Evolutionary conservation across 805 yeast genomes (phyloP), one percentile per base, ranked within the genome.

Genomic region (Kregervanrija fluxuum): DNA sequence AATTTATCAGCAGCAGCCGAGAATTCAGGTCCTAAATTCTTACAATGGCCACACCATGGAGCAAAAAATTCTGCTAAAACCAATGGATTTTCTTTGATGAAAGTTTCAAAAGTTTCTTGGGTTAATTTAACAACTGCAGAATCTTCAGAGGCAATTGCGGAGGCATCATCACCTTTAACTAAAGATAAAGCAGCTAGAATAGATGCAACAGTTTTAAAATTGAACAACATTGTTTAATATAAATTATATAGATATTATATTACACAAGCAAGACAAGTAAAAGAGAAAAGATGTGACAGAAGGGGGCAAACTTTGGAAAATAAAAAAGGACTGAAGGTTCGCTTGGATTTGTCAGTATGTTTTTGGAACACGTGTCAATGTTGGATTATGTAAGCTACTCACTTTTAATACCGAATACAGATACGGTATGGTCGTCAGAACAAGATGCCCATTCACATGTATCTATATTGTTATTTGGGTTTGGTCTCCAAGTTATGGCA

Each of bases 41-140:
- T 88, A 75, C 97, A 90, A 70, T 90, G 93, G 13, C 96, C 96
- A 74, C 97, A 90, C 97, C 98, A 91, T 62, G 97, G 95, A 13
- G 95, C 95, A 64, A 82, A 87, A 67, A 87, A 87, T 67, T 87
- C 95, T 15, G 91, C 84, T 50, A 87, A 68, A 16, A 87, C 95
- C 54, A 90, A 72, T 33, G 88, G 85, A 69, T 90, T 84, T 45
- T 74, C 78, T 40, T 69, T 66, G 51, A 91, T 66, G 65, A 85
- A 87, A 12, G 71, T 64, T 46, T 75, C 75, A 62, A 86, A 91
- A 47, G 74, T 75, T 34, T 73, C 80, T 15, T 80, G 67, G 34
- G 85, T 77, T 52, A 91, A 75, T 62, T 85, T 80, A 53, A 87
- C 87, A 40, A 91, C 98, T 32, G 90, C 93, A 37, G 95, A 84